Conservation (phyloP, 2,329 filamentous ascomycete genomes). For the Pyrenophora graminea region DNA sequence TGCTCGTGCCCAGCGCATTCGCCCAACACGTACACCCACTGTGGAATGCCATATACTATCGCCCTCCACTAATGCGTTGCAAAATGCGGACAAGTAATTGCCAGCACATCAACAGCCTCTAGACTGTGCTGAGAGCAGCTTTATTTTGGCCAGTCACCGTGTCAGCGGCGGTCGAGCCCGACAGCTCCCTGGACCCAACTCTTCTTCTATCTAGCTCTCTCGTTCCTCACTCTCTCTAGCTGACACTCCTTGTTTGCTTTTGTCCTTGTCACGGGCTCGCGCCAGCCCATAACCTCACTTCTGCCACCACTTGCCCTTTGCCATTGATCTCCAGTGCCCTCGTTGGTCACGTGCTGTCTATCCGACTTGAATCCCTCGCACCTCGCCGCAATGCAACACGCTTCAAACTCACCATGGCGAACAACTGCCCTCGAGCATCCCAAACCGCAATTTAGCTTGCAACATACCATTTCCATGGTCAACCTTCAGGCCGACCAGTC, state of each 20-base stretch:
- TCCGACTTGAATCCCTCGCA: slow-evolving; percentile 24
- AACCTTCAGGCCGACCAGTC: slow-evolving; percentile 46
- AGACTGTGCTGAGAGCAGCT: slow-evolving; percentile 34
- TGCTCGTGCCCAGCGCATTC: slow-evolving; percentile 46
- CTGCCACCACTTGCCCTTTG: too few species aligned
- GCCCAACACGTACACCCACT: slow-evolving; percentile 43
- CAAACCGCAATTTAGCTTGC: slow-evolving; percentile 43
- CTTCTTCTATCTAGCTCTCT: slow-evolving; percentile 31
- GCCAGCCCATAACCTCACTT: slow-evolving; percentile 10
- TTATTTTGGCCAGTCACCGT: slow-evolving; percentile 32
- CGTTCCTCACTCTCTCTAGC: slow-evolving; percentile 28
- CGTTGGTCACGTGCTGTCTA: slow-evolving; percentile 29
- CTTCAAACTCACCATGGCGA: slow-evolving; percentile 43
- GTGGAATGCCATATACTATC: slow-evolving; percentile 42
- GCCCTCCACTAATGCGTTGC: slow-evolving; percentile 44
- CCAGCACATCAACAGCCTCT: slow-evolving; percentile 48
- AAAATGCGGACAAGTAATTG: slow-evolving; percentile 44
- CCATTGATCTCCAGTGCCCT: slow-evolving; percentile 6
- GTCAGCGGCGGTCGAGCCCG: slow-evolving; percentile 23
- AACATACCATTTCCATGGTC: slow-evolving; percentile 47
- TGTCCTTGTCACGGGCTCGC: slow-evolving; percentile 26
- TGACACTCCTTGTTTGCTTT: slow-evolving; percentile 39
- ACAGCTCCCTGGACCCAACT: slow-evolving; percentile 31
- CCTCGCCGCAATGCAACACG: slow-evolving; percentile 41
- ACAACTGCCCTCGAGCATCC: slow-evolving; percentile 36